Percentiles rank a stretch among this genome's conserved stretches.
Evolutionary conservation across 768 basidiomycete genomes (phyloP).

Genomic region (Sutorius australiensis): DNA sequence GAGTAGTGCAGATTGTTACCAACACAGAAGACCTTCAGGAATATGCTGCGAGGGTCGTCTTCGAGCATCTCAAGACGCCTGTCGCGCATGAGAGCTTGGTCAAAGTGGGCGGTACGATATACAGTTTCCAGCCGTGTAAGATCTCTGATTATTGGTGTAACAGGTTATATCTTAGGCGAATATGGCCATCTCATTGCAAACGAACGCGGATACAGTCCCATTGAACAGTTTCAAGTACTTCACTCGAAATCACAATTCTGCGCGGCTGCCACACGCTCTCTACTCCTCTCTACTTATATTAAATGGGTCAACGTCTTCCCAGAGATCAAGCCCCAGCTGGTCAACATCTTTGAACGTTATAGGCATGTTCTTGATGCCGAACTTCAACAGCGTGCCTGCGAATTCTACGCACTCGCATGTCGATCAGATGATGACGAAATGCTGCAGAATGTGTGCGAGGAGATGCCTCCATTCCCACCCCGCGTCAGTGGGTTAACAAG

Average conservation of each 20-base stretch:
- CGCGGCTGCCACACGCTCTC: constrained; percentile 83
- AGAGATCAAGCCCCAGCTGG: constrained; percentile 90
- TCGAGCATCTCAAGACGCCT: constrained; percentile 82
- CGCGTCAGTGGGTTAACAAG: constrained; percentile 87
- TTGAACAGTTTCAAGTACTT: constrained; percentile 89
- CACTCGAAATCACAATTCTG: constrained; percentile 97
- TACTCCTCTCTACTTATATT: constrained; percentile 95
- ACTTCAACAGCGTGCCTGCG: constrained; percentile 97
- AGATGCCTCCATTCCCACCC: constrained; percentile 98
- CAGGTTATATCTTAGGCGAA: constrained; percentile 95
- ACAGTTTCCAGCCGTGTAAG: neutral
- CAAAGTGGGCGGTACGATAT: constrained; percentile 81
- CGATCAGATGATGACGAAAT: constrained; percentile 89
- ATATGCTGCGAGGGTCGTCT: constrained; percentile 91
- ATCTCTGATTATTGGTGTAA: constrained; percentile 7
- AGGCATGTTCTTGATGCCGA: constrained; percentile 97
- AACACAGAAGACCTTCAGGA: constrained; percentile 97
- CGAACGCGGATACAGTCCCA: constrained; percentile 86
- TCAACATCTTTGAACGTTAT: constrained; percentile 95
- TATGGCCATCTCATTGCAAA: constrained; percentile 98
- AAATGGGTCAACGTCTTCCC: constrained; percentile 99
- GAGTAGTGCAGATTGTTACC: constrained; percentile 96
- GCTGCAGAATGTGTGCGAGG: constrained; percentile 92
- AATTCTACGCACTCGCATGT: constrained; percentile 86
- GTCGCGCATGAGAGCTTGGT: constrained; percentile 90